Evolutionary conservation across 2,329 filamentous ascomycete species (phyloP), one percentile per base, ranked within the genome.

Genomic region (Botryotinia narcissicola): DNA sequence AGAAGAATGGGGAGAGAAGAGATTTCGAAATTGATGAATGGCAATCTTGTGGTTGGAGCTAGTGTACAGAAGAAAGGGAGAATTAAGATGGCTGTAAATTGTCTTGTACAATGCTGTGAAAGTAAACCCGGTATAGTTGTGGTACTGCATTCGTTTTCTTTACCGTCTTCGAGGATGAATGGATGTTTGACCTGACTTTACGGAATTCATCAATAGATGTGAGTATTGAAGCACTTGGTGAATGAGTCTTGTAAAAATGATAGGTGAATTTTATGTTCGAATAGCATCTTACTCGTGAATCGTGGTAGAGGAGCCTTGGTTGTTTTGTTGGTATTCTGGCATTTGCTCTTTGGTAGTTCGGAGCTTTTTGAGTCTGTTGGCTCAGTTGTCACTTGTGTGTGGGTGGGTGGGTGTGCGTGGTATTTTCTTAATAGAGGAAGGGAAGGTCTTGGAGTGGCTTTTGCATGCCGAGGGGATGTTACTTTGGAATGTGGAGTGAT

Each of bases 251-350:
- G 3, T 9, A 18, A 4, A 29, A 5, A 4, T 4, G 14, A 16
- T 3, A 4, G 9, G 1, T n/a, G 51, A 32, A 29, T 29, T 1
- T 29, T 4, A 29, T 29, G 1, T 29, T 9, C 8, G 1, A 3
- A 29, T 18, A 2, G 51, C 6, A 29, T 18, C 51, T 29, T n/a
- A 29, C 14, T 57, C 6, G 16, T 1, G 14, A 29, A 14, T 54
- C 14, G 14, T 1, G 16, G 16, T 4, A 18, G 6, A 29, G 6
- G 14, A 29, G 7, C 8, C 14, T 18, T 12, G 0, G 16, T 18
- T 3, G 18, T 54, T n/a, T 6, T 22, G 2, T 9, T 46, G 7
- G 18, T 22, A 22, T 8, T 9, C 44, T 22, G 44, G 20, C 9
- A 22, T 46, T 46, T 0, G 44, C 9, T 3, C 7, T 20, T 8